Percentiles rank a stretch among this genome's conserved stretches.
phyloP scores from a whole-genome alignment of 2,329 filamentous ascomycete genomes.

The Xylariaceae sp. region DNA sequence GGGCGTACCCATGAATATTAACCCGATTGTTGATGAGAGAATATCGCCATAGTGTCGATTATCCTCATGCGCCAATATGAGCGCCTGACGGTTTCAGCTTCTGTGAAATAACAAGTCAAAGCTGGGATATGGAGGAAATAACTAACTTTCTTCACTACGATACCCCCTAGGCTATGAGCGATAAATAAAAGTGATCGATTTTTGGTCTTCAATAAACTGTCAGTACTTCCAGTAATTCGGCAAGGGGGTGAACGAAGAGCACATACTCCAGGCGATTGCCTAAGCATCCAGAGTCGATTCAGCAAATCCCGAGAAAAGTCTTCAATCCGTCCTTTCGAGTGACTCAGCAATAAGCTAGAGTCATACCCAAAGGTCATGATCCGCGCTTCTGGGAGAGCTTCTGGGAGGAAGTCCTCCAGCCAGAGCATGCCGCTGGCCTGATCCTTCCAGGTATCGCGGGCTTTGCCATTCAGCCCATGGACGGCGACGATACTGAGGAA shows the following conservation, averaged over 20 bases:
- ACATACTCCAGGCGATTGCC: not conserved
- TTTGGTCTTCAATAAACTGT: not conserved
- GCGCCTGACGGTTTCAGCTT: not conserved
- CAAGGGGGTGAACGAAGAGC: not conserved
- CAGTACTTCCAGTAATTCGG: not conserved
- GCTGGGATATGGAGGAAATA: not conserved
- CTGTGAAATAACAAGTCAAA: not conserved
- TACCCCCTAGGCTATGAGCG: not conserved
- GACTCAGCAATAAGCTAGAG: not conserved
- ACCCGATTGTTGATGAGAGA: constrained; percentile 1
- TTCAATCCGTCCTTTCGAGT: not conserved
- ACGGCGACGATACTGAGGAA: not conserved
- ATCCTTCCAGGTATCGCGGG: not conserved
- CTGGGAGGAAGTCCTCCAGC: constrained; percentile 3
- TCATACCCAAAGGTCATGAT: constrained; percentile 4
- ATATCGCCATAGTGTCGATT: not conserved
- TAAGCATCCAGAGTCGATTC: not conserved
- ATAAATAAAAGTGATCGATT: constrained; percentile 1
- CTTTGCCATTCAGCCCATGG: not conserved
- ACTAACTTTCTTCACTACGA: constrained; percentile 2
- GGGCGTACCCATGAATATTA: constrained; percentile 1
- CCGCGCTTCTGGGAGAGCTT: not conserved
- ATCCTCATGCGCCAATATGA: not conserved
- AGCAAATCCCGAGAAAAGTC: not conserved
- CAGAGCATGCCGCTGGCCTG: not conserved